Conservation (phyloP, 1,284 basidiomycete genomes). For the Rhodotorula mucilaginosa region DNA sequence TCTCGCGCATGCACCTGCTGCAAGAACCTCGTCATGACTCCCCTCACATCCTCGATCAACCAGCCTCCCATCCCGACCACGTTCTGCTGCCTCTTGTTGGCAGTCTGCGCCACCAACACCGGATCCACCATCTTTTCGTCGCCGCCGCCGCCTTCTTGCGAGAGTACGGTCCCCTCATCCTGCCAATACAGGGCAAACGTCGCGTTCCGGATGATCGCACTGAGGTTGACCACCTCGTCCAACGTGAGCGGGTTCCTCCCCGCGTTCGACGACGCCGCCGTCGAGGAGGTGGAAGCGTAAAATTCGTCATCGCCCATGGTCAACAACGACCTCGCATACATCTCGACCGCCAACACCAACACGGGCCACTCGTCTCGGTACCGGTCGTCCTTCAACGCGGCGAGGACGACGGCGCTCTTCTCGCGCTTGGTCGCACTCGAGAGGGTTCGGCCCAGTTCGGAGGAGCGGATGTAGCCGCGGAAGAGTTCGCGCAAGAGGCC, state of each 20-base stretch:
- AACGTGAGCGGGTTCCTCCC: conserved; percentile 69
- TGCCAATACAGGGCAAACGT: conserved; percentile 81
- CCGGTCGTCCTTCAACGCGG: conserved; percentile 39
- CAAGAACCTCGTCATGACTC: conserved; percentile 70
- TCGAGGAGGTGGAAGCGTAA: conserved; percentile 56
- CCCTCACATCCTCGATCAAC: conserved; percentile 57
- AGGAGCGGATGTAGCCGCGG: conserved; percentile 61
- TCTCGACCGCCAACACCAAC: conserved; percentile 73
- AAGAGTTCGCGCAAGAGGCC: conserved; percentile 71
- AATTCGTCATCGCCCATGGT: conserved; percentile 98
- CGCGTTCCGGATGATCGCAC: conserved; percentile 69
- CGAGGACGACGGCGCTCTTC: conserved; percentile 43
- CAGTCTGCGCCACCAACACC: not conserved
- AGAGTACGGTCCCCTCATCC: conserved; percentile 29
- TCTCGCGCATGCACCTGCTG: conserved; percentile 79
- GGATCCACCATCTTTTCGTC: conserved; percentile 38
- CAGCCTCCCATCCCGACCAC: conserved; percentile 55
- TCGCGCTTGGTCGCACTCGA: conserved; percentile 51
- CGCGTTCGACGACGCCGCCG: not conserved
- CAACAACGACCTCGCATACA: conserved; percentile 80
- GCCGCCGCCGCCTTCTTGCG: conserved; percentile 36
- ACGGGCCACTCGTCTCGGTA: conserved; percentile 52
- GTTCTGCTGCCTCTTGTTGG: conserved; percentile 37
- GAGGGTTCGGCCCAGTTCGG: conserved; percentile 48
- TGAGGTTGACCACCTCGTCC: conserved; percentile 74